Conservation (phyloP, 805 yeast species). For the Zygosaccharomyces bisporus region DNA sequence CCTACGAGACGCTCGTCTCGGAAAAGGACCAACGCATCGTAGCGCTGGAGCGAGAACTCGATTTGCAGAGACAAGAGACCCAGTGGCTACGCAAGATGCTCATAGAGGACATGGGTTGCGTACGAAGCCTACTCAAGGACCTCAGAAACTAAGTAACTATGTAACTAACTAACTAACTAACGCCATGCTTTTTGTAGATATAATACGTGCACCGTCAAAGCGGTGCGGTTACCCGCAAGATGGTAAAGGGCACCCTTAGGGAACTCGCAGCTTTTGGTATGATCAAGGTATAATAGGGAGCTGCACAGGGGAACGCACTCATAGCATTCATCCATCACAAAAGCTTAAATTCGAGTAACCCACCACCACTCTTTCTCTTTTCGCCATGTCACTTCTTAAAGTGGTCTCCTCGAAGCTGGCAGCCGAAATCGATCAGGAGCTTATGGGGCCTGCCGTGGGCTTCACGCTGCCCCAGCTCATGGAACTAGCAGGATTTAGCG, state of each 20-base stretch:
- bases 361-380: background rate
- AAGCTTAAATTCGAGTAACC: background rate
- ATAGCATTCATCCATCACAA: no score
- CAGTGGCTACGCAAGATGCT: conserved; percentile 37
- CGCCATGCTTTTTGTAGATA: conserved; percentile 8
- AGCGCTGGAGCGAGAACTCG: conserved; percentile 33
- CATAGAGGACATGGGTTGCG: conserved; percentile 37
- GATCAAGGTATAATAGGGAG: no score
- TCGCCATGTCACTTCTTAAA: conserved; percentile 34
- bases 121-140: conserved; percentile 32
- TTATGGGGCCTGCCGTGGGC: conserved; percentile 71
- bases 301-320: no score
- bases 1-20: conserved; percentile 27
- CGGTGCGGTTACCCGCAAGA: conserved; percentile 14
- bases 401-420: conserved; percentile 54
- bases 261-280: background rate
- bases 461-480: conserved; percentile 45
- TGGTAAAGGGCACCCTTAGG: conserved; percentile 5
- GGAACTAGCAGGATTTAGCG: conserved; percentile 96
- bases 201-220: background rate
- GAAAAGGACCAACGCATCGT: conserved; percentile 34
- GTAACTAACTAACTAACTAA: no score
- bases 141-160: conserved; percentile 17
- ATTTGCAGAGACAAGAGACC: conserved; percentile 34
- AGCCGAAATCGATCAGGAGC: conserved; percentile 72